Conservation (phyloP, 306 rosid genomes). For the Astragalus glycyphyllos region DNA sequence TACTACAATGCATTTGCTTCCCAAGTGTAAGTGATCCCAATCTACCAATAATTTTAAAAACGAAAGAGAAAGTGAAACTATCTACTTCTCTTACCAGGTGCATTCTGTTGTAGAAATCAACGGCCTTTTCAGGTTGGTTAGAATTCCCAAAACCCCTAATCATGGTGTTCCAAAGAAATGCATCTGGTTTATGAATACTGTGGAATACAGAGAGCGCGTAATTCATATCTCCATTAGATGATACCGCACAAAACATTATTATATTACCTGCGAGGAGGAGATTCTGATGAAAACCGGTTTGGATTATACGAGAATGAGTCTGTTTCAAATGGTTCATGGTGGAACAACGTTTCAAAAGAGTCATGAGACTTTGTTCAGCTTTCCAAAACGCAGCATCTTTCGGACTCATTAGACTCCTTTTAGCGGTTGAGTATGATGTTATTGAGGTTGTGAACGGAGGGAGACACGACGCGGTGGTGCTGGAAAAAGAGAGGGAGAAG, state of each 20-base stretch:
- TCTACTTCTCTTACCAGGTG: slow-evolving; percentile 46
- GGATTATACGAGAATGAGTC: slow-evolving; percentile 57
- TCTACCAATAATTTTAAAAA: slow-evolving; percentile 59
- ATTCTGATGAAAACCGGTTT: slow-evolving; percentile 54
- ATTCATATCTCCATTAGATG: slow-evolving; percentile 52
- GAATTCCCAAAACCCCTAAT: slow-evolving; percentile 73
- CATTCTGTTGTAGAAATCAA: slow-evolving; percentile 63
- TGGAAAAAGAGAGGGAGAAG: no score
- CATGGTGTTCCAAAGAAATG: slow-evolving; percentile 74
- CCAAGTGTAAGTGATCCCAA: slow-evolving; percentile 54
- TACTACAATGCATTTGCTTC: slow-evolving; percentile 59
- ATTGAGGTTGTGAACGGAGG: no score
- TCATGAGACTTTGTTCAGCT: slow-evolving; percentile 50
- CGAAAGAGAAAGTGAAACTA: slow-evolving; percentile 71
- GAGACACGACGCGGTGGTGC: no score
- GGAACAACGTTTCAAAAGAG: slow-evolving; percentile 63
- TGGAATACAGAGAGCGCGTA: slow-evolving; percentile 62
- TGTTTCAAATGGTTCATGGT: slow-evolving; percentile 58
- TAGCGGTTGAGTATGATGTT: no score
- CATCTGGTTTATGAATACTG: slow-evolving; percentile 59
- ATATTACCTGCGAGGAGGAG: slow-evolving; percentile 63
- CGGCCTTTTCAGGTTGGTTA: slow-evolving; percentile 46
- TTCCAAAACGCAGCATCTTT: slow-evolving; percentile 42
- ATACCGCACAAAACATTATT: slow-evolving; percentile 57
- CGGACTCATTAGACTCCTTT: slow-evolving; percentile 17